phyloP scores from a whole-genome alignment of 768 basidiomycete genomes.

The Coprinellus micaceus region DNA sequence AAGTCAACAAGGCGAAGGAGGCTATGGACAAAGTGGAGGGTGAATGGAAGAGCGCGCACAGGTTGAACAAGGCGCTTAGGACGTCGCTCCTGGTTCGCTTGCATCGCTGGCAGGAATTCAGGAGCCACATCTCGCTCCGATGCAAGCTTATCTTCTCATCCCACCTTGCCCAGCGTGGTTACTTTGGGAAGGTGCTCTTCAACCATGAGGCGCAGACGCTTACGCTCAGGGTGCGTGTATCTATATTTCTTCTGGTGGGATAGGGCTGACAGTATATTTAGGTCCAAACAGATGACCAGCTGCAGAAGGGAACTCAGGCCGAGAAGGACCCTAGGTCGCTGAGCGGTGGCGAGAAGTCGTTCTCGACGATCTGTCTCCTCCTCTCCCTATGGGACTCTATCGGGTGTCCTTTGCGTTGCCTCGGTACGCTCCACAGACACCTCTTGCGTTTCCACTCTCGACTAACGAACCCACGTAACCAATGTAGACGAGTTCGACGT shows the following conservation, averaged over 20 bases:
- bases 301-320: conserved; percentile 45
- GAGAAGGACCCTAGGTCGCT: conserved; percentile 85
- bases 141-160: conserved; percentile 80
- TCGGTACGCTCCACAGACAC: conserved; percentile 49
- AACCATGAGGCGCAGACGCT: conserved; percentile 68
- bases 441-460: not conserved
- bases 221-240: conserved; percentile 51
- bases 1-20: conserved; percentile 62
- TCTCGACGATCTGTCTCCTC: conserved; percentile 90
- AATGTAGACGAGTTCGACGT: conserved; percentile 91
- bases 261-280: conserved; percentile 18
- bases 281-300: conserved; percentile 84
- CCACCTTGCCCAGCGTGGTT: conserved; percentile 82
- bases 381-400: conserved; percentile 96
- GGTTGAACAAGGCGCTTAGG: conserved; percentile 60
- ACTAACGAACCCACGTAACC: not conserved
- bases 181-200: conserved; percentile 86
- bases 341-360: conserved; percentile 95
- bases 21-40: conserved; percentile 56
- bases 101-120: conserved; percentile 79
- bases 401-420: conserved; percentile 88
- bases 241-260: not conserved
- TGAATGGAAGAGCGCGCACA: conserved; percentile 60
- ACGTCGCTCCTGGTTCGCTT: not conserved
- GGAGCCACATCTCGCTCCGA: conserved; percentile 82